phyloP scores from a whole-genome alignment of 345 rosid species.

The Populus alba region DNA sequence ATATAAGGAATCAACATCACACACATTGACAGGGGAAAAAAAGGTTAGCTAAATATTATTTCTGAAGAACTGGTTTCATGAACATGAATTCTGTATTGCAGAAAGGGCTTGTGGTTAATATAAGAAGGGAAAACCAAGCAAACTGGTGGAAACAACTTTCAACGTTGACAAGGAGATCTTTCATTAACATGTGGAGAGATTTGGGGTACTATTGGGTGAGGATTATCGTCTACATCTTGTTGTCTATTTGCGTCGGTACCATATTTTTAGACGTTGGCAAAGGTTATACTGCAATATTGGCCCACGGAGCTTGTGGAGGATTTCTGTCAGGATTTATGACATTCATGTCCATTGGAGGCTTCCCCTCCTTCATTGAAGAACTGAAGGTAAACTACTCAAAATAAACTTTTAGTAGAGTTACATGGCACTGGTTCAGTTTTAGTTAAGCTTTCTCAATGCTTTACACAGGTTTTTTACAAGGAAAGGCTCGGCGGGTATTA shows the following conservation, averaged over 20 bases:
- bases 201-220: slow-evolving; percentile 54
- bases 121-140: slow-evolving; percentile 23
- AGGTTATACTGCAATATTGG: slow-evolving; percentile 34
- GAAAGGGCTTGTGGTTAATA: slow-evolving; percentile 32
- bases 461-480: slow-evolving; percentile 37
- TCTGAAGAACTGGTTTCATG: background rate
- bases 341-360: slow-evolving; percentile 57
- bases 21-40: too few species aligned
- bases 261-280: slow-evolving; percentile 39
- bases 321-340: slow-evolving; percentile 57
- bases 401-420: background rate
- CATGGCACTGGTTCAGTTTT: background rate
- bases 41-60: too few species aligned
- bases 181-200: slow-evolving; percentile 48
- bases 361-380: slow-evolving; percentile 57
- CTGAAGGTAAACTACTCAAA: slow-evolving; percentile 30
- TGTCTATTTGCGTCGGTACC: slow-evolving; percentile 47
- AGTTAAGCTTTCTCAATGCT: background rate
- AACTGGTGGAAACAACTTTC: slow-evolving; percentile 48
- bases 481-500: slow-evolving; percentile 49
- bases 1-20: too few species aligned
- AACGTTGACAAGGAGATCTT: slow-evolving; percentile 41
- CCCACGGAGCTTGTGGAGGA: slow-evolving; percentile 47
- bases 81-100: slow-evolving; percentile 24
- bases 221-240: slow-evolving; percentile 35